These are phyloP conservation scores for Podaxis carcinomalis DNA, from an alignment of 768 basidiomycete species.

Conservation along the genomic window DNA sequence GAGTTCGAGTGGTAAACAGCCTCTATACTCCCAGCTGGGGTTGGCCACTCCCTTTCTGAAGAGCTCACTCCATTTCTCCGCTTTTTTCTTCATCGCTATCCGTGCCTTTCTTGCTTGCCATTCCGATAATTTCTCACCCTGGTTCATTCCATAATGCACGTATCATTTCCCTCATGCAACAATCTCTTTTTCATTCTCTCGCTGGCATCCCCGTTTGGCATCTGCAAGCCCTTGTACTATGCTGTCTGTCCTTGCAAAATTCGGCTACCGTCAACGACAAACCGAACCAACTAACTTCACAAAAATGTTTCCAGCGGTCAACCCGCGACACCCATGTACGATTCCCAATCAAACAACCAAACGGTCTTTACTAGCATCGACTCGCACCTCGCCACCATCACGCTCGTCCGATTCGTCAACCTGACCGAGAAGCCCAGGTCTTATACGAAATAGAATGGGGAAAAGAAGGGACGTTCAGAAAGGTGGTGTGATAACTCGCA, in stretches of 20 bases:
- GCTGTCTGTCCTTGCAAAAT: not conserved
- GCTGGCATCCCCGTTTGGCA: not conserved
- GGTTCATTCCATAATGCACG: not conserved
- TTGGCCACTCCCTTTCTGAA: not conserved
- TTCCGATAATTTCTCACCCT: not conserved
- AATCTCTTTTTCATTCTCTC: not conserved
- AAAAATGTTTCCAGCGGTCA: not conserved
- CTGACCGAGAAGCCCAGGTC: too few species aligned
- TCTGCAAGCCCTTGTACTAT: conserved; percentile 1
- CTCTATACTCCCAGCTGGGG: not conserved
- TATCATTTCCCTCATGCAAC: not conserved
- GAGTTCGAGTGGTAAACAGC: conserved; percentile 38
- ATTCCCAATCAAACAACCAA: not conserved
- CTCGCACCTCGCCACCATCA: not conserved
- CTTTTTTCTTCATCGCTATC: not conserved
- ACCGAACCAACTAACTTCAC: not conserved
- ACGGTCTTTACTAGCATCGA: not conserved
- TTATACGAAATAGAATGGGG: not conserved
- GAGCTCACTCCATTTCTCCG: not conserved
- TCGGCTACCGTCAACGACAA: not conserved
- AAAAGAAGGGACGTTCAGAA: not conserved
- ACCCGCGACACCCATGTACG: not conserved
- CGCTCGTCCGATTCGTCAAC: not conserved
- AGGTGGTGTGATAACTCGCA: not conserved
- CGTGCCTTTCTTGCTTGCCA: not conserved